phyloP scores from a whole-genome alignment of 345 rosid species.

The Populus euphratica region DNA sequence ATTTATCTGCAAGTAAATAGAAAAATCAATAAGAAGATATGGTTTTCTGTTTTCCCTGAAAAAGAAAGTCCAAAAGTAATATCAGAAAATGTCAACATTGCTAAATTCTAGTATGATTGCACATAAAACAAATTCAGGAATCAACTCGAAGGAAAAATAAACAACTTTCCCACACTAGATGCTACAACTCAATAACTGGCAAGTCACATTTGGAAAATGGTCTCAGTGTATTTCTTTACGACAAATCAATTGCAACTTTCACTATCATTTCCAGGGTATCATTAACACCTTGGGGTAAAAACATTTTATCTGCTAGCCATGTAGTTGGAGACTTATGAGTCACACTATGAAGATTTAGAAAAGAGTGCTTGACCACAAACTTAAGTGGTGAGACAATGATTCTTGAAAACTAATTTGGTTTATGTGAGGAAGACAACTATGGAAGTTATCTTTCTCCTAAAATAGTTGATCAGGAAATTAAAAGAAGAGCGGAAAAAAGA shows the following conservation, averaged over 20 bases:
- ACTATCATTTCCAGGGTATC: no score
- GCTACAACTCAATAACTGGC: neutral
- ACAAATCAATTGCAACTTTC: neutral
- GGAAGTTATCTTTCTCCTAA: no score
- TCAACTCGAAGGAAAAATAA: neutral
- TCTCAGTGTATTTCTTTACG: neutral
- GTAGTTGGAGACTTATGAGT: no score
- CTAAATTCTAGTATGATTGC: neutral
- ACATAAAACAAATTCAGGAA: neutral
- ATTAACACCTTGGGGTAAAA: neutral
- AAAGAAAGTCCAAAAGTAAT: neutral
- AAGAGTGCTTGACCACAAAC: no score
- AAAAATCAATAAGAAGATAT: slow-evolving; percentile 86
- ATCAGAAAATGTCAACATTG: neutral
- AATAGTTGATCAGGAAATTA: no score
- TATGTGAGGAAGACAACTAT: no score
- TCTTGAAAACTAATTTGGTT: no score
- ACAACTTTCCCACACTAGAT: neutral
- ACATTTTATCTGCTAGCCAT: neutral
- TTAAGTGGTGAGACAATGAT: no score
- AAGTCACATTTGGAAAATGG: neutral
- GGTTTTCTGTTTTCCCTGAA: slow-evolving; percentile 67
- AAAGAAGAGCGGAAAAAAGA: no score
- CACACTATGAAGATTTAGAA: no score
- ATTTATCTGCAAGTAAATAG: slow-evolving; percentile 63